Conservation (phyloP, 192 early-diverging fungal species). For the Coemansia sp. region DNA sequence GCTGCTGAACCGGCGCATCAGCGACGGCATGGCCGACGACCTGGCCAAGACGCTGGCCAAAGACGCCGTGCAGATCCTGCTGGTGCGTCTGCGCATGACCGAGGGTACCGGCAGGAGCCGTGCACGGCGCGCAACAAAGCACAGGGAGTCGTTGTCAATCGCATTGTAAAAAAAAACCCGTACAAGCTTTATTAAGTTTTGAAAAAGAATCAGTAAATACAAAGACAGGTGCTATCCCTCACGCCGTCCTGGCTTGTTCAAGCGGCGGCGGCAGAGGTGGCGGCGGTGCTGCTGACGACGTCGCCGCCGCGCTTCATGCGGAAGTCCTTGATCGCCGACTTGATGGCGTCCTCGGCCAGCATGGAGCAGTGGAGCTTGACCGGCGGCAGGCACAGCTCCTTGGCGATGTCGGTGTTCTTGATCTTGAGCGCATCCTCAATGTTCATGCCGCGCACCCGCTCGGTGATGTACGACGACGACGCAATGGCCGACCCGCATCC, state of each 20-base stretch:
- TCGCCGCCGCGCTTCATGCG: constrained; percentile 69
- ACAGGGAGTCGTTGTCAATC: too few relatives aligned
- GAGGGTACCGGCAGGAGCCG: background rate
- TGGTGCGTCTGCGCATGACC: constrained; percentile 27
- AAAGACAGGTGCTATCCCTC: too few relatives aligned
- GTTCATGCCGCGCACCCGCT: constrained; percentile 92
- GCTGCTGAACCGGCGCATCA: constrained; percentile 26
- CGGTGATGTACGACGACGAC: constrained; percentile 85
- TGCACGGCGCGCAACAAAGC: too few relatives aligned
- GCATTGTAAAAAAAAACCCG: too few relatives aligned
- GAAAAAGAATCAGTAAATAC: background rate
- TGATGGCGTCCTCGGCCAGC: constrained; percentile 99
- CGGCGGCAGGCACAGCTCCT: constrained; percentile 90
- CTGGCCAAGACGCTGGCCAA: constrained; percentile 47
- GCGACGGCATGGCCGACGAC: constrained; percentile 25
- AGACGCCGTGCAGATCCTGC: constrained; percentile 37
- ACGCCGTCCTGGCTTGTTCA: too few relatives aligned
- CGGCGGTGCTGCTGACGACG: constrained; percentile 8
- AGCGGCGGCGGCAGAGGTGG: constrained; percentile 6
- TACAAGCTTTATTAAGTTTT: background rate
- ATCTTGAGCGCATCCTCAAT: constrained; percentile 87
- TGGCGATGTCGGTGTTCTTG: constrained; percentile 97
- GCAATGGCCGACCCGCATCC: constrained; percentile 98
- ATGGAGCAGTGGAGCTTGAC: constrained; percentile 99
- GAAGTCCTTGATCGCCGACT: constrained; percentile 97